A percentile compares a stretch with the other conserved stretches of the same genome.
These are phyloP conservation scores for Pestalotiopsis sp. DNA, from an alignment of 2,329 filamentous ascomycete genomes.

Conservation along the genomic window DNA sequence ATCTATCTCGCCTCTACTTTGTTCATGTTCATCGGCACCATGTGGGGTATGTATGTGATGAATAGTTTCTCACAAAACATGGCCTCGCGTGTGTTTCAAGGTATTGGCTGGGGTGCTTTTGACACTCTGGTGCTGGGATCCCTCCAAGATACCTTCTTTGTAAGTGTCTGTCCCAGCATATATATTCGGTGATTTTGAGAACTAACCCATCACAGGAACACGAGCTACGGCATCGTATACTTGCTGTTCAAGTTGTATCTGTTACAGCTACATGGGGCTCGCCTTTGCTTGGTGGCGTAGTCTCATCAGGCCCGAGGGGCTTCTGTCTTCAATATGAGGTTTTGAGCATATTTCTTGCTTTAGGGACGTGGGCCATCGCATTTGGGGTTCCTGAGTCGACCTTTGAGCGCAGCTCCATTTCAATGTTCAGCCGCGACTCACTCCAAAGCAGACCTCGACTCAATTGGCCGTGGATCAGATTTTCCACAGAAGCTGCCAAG, in stretches of 20 bases:
- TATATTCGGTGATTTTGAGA: neutral
- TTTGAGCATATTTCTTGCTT: conserved; percentile 48
- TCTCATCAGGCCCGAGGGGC: conserved; percentile 41
- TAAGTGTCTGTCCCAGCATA: conserved; percentile 32
- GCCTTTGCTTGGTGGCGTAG: conserved; percentile 55
- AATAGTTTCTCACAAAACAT: conserved; percentile 48
- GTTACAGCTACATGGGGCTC: conserved; percentile 54
- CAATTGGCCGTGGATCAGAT: conserved; percentile 22
- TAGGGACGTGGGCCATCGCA: conserved; percentile 49
- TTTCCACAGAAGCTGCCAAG: conserved; percentile 35
- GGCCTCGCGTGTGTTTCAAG: conserved; percentile 56
- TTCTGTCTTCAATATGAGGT: conserved; percentile 55
- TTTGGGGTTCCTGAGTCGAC: conserved; percentile 55
- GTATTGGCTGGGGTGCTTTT: conserved; percentile 61
- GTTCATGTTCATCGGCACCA: conserved; percentile 49
- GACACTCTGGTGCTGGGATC: conserved; percentile 55
- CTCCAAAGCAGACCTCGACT: conserved; percentile 19
- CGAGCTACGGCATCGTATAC: conserved; percentile 47
- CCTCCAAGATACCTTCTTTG: conserved; percentile 61
- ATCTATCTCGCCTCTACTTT: conserved; percentile 51
- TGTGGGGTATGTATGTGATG: conserved; percentile 51
- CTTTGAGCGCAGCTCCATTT: conserved; percentile 46
- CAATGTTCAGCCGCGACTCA: conserved; percentile 19
- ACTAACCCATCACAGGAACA: conserved; percentile 50
- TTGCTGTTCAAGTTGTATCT: conserved; percentile 47